Evolutionary conservation across 768 basidiomycete species (phyloP), one percentile per base, ranked within the genome.

Genomic region (Peribolospora kevripleyi): DNA sequence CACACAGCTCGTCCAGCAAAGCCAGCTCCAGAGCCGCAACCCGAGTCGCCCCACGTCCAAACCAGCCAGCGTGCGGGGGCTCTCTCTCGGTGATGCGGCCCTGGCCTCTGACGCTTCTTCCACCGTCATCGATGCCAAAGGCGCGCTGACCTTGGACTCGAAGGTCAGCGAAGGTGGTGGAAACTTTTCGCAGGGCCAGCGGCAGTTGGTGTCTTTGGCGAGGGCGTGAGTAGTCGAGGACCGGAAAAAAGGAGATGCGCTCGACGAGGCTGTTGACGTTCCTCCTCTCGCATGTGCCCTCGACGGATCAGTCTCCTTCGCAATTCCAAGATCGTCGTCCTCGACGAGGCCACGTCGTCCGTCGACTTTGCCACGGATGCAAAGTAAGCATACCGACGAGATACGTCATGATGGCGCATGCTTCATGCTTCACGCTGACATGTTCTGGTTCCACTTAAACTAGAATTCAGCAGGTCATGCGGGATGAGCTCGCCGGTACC

Each of bases 301-400:
- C 39, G 6, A 9, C 3, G 6, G 2, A 11, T 43, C 4, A 60
- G 59, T 2, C 52, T 71, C 13, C 64, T 70, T 0, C 53, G 69
- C 48, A 48, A 57, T 7, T 64, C 65, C 48, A 68, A 69, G 52
- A 55, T 71, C 42, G 62, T 71, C 52, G 66, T 73, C 42, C 62
- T 71, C 39, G 72, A 72, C 54, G 70, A 71, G 59, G 69, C 68
- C 2, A 73, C 71, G 0, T 69, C 69, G 6, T 58, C 55, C 7
- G 63, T 67, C 46, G 71, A 72, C 58, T 66, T 68, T 43, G 68
- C 65, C 41, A 61, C 61, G 3, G 62, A 63, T n/a, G 57, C 55
- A 66, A 69, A 39, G 66, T 25, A 25, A 25, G 25, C 25, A 25
- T 25, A 25, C 1, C 25, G 25, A 25, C 25, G 25, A 25, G 25